Base-by-base conservation (phyloP, 768 basidiomycete genomes). In the Naganishia vaughanmartiniae region DNA sequence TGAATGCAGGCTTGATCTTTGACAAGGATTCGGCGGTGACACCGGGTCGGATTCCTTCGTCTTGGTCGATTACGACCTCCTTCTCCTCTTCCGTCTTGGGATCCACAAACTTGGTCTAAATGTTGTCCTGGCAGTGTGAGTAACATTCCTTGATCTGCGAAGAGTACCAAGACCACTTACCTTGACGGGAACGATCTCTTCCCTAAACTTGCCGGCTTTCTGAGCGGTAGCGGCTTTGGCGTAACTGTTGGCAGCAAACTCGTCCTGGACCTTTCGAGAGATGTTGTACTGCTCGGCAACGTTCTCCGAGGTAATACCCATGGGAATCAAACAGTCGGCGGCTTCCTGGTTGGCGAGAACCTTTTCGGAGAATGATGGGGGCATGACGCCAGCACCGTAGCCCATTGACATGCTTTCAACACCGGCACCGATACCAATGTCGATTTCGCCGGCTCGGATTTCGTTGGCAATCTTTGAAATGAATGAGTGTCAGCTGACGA, bases 171-270 rank as follows among this genome's bases (percentile, higher is more conserved):
- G 12, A 21, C 63, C 24, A 73, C 79, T 58, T 42, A 81, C 81
- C 70, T 89, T 88, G 70, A 97, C 83, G 1, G 95, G 93, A 39
- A 96, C 85, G 71, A 98, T 97, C 81, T 99, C 95, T 28, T 89
- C 87, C 4, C 87, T 84, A 80, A 96, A 97, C 67, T 87, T 84
- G 26, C 92, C 92, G 5, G 84, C 82, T 34, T 86, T 83, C 36
- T 87, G 83, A 2, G 93, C 90, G 28, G 78, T 75, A 1, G 82
- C 85, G 26, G 93, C 92, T 76, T 92, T 88, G 45, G 85, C 87
- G 80, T 94, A 93, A 10, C 92, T 94, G 65, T 90, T 87, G 65
- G 91, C 85, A 0, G 94, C 94, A 78, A 91, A 94, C 67, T 91
- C 85, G 79, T 98, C 95, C 81, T 97, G 94, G 74, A 85, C 88